Percentiles rank a stretch among this genome's conserved stretches.
Evolutionary conservation across 306 rosid species (phyloP).

Genomic region (Leucaena leucocephala): DNA sequence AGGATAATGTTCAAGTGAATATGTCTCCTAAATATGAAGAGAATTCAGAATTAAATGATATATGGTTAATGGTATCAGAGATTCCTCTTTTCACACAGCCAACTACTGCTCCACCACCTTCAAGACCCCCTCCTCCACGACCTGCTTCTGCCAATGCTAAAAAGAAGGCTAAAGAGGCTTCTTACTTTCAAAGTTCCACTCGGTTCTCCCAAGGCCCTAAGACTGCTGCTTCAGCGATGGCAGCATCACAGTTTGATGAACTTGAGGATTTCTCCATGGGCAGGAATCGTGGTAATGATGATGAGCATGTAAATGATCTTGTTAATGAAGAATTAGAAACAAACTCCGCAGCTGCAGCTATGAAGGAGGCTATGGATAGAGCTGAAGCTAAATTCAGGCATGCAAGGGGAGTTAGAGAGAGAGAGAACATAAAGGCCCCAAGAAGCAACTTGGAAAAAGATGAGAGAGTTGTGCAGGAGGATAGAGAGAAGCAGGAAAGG

Average conservation of each 20-base stretch:
- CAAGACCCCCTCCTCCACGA: slow-evolving; percentile 97
- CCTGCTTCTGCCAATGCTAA: slow-evolving; percentile 67
- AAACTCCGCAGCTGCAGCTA: slow-evolving; percentile 97
- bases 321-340: slow-evolving; percentile 75
- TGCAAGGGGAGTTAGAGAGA: slow-evolving; percentile 92
- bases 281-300: slow-evolving; percentile 55
- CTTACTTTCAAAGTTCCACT: slow-evolving; percentile 59
- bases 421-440: slow-evolving; percentile 72
- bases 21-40: slow-evolving; percentile 71
- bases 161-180: slow-evolving; percentile 61
- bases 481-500: slow-evolving; percentile 64
- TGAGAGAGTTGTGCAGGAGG: slow-evolving; percentile 58
- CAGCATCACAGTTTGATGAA: slow-evolving; percentile 65
- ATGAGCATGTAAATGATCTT: slow-evolving; percentile 60
- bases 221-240: slow-evolving; percentile 52
- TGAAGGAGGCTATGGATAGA: slow-evolving; percentile 98
- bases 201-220: slow-evolving; percentile 59
- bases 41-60: slow-evolving; percentile 55
- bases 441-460: slow-evolving; percentile 75
- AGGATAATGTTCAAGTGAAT: slow-evolving; percentile 52
- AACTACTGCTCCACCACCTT: slow-evolving; percentile 96
- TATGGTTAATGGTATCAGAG: slow-evolving; percentile 95
- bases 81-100: slow-evolving; percentile 92
- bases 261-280: slow-evolving; percentile 80
- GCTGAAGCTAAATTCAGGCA: slow-evolving; percentile 95